These are phyloP conservation scores for Penicillium mononematosum DNA, from an alignment of 495 filamentous ascomycete genomes.

Conservation along the genomic window DNA sequence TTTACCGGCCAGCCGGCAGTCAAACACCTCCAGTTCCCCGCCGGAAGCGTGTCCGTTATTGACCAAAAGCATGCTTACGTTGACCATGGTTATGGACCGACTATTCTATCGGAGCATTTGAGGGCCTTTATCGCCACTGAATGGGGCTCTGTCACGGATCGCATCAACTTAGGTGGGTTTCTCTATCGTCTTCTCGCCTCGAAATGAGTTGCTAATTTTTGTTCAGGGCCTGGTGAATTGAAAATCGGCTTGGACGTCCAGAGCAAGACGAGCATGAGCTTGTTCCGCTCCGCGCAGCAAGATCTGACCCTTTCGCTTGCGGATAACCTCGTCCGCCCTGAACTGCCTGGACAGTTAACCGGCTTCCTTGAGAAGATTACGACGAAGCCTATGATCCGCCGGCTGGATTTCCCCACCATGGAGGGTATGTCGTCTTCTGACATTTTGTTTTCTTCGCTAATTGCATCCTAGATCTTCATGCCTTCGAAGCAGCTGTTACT, in stretches of 20 bases:
- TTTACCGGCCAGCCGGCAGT: constrained; percentile 29
- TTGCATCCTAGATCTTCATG: constrained; percentile 59
- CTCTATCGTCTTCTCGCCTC: not conserved
- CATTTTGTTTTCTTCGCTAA: constrained; percentile 30
- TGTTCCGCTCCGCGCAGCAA: constrained; percentile 62
- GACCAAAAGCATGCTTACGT: constrained; percentile 47
- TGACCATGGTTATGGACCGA: constrained; percentile 50
- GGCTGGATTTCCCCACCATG: constrained; percentile 42
- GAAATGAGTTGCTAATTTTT: constrained; percentile 12
- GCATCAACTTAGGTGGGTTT: constrained; percentile 63
- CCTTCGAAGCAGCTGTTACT: constrained; percentile 73
- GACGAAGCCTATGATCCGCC: constrained; percentile 41
- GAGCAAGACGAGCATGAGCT: constrained; percentile 56
- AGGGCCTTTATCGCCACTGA: constrained; percentile 65
- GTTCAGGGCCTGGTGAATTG: constrained; percentile 63
- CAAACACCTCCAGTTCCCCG: constrained; percentile 42
- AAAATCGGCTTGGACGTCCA: constrained; percentile 60
- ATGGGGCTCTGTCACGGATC: constrained; percentile 68
- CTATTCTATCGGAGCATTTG: constrained; percentile 67
- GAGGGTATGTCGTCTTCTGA: constrained; percentile 32
- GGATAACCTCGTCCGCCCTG: constrained; percentile 59
- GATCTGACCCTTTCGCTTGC: constrained; percentile 68
- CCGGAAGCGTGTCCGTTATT: constrained; percentile 49
- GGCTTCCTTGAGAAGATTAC: constrained; percentile 51
- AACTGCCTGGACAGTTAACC: constrained; percentile 52